These are phyloP conservation scores for Ceratocystis lukuohia DNA, from an alignment of 2,329 filamentous ascomycete species.

Conservation along the genomic window DNA sequence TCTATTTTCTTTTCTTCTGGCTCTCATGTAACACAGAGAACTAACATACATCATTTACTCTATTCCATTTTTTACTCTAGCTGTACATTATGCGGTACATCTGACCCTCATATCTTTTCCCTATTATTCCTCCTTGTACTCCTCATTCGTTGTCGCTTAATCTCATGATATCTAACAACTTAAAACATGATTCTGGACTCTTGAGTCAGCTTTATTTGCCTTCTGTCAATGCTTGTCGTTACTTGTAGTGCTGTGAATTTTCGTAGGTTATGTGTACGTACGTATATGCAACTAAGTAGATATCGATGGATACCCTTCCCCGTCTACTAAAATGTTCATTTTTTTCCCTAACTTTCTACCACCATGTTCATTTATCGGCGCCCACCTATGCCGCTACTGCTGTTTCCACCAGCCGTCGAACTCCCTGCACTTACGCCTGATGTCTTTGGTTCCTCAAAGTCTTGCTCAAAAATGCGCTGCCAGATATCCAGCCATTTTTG, in stretches of 20 bases:
- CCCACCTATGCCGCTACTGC: background rate
- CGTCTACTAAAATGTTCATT: background rate
- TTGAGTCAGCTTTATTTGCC: background rate
- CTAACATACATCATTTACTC: background rate
- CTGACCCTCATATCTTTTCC: background rate
- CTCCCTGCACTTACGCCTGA: background rate
- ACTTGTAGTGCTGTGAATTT: background rate
- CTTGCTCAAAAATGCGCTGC: slow-evolving; percentile 47
- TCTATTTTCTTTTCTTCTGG: background rate
- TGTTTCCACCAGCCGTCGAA: background rate
- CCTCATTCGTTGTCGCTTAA: background rate
- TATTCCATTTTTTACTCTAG: background rate
- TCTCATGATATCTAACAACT: background rate
- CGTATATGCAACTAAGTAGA: background rate
- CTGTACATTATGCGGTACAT: background rate
- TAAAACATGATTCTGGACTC: background rate
- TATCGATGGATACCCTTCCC: background rate
- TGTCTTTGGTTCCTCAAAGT: slow-evolving; percentile 16
- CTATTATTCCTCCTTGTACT: background rate
- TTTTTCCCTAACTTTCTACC: background rate
- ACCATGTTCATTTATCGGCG: background rate
- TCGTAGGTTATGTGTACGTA: background rate
- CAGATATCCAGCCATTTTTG: slow-evolving; percentile 62
- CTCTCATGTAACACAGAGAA: background rate
- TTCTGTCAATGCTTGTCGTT: background rate